Conservation (phyloP, 2,329 filamentous ascomycete species). For the Penicillium palitans region DNA sequence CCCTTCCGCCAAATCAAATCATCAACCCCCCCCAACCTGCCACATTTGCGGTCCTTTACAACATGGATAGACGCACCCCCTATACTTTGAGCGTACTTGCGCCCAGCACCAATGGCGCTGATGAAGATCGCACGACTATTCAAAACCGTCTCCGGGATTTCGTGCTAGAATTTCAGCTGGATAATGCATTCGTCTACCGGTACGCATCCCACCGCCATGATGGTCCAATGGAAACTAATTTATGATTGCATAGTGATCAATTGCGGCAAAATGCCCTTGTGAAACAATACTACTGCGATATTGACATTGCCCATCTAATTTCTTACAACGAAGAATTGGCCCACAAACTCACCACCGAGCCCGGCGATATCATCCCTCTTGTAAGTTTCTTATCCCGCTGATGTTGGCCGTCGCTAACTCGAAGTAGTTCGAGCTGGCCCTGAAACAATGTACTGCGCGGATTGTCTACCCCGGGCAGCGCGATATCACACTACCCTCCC, state of each 20-base stretch:
- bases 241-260: slow-evolving; percentile 68
- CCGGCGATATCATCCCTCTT: slow-evolving; percentile 86
- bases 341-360: slow-evolving; percentile 83
- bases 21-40: slow-evolving; percentile 18
- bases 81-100: slow-evolving; percentile 82
- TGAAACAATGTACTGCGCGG: slow-evolving; percentile 87
- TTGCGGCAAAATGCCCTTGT: slow-evolving; percentile 90
- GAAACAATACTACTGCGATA: slow-evolving; percentile 92
- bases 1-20: slow-evolving; percentile 20
- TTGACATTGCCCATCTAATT: slow-evolving; percentile 93
- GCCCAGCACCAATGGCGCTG: slow-evolving; percentile 63
- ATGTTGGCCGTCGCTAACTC: slow-evolving; percentile 6
- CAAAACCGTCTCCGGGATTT: slow-evolving; percentile 84
- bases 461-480: slow-evolving; percentile 82
- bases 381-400: slow-evolving; percentile 52
- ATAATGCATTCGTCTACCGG: slow-evolving; percentile 95
- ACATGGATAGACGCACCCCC: slow-evolving; percentile 84
- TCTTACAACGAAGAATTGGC: slow-evolving; percentile 95
- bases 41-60: slow-evolving; percentile 19
- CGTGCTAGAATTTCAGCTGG: slow-evolving; percentile 87
- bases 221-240: slow-evolving; percentile 6
- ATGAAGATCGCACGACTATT: slow-evolving; percentile 69
- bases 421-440: slow-evolving; percentile 78
- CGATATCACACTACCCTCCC: slow-evolving; percentile 73
- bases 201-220: slow-evolving; percentile 41